Evolutionary conservation across 768 basidiomycete species (phyloP).

Genomic region (Hysterangium stoloniferum): DNA sequence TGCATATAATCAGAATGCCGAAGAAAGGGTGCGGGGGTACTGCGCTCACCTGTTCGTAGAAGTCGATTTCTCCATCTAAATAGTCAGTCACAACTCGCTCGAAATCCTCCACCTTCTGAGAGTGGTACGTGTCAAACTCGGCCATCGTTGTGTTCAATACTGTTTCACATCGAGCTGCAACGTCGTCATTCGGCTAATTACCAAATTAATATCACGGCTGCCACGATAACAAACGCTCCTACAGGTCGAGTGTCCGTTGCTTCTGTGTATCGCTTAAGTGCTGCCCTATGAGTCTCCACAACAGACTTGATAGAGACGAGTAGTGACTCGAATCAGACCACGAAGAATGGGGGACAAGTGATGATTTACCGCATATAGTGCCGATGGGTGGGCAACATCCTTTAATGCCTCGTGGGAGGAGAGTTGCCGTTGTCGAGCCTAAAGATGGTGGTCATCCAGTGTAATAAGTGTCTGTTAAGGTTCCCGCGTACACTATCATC

Average conservation of each 20-base stretch:
- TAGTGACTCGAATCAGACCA: background rate
- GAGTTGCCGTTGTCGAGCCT: constrained; percentile 71
- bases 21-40: background rate
- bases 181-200: constrained; percentile 51
- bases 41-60: constrained; percentile 57
- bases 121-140: constrained; percentile 76
- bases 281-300: constrained; percentile 67
- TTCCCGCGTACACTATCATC: constrained; percentile 60
- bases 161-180: constrained; percentile 74
- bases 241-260: constrained; percentile 35
- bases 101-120: constrained; percentile 68
- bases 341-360: background rate
- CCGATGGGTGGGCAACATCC: constrained; percentile 66
- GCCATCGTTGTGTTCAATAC: constrained; percentile 85
- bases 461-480: constrained; percentile 1
- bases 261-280: constrained; percentile 57
- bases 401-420: constrained; percentile 72
- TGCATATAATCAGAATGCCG: constrained; percentile 17
- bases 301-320: constrained; percentile 38
- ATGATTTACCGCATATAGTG: constrained; percentile 59
- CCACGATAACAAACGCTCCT: constrained; percentile 14
- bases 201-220: constrained; percentile 5
- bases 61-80: constrained; percentile 69
- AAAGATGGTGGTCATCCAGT: constrained; percentile 7
- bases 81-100: constrained; percentile 50